These are phyloP conservation scores for Thalassiosira sp. DNA, from an alignment of 352 stramenopile genomes.

Conservation along the genomic window DNA sequence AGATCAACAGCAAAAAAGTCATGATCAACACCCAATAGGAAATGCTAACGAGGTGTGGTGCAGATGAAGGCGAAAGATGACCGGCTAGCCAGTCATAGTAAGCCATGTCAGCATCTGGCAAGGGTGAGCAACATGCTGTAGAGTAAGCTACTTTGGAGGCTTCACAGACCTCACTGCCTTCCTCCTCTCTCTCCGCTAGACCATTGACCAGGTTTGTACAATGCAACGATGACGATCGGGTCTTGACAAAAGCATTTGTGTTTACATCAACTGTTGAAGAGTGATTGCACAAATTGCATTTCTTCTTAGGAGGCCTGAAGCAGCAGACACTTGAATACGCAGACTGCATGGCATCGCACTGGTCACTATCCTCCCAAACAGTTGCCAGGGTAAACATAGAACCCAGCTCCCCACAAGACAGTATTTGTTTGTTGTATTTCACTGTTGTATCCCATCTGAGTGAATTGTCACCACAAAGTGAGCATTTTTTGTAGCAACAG, in stretches of 20 bases:
- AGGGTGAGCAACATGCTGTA: slow-evolving; percentile 41
- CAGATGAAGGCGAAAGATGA: slow-evolving; percentile 11
- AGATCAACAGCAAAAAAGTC: neutral
- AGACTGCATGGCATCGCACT: slow-evolving; percentile 45
- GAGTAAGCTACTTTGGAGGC: slow-evolving; percentile 50
- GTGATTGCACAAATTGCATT: slow-evolving; percentile 42
- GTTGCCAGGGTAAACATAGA: slow-evolving; percentile 48
- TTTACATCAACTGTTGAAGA: slow-evolving; percentile 42
- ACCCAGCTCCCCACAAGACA: slow-evolving; percentile 51
- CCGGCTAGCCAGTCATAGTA: slow-evolving; percentile 37
- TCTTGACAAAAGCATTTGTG: slow-evolving; percentile 56
- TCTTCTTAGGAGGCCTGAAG: slow-evolving; percentile 39
- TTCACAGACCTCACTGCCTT: slow-evolving; percentile 46
- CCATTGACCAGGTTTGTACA: slow-evolving; percentile 38
- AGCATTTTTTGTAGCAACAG: slow-evolving; percentile 57
- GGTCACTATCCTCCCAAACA: slow-evolving; percentile 24
- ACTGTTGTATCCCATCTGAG: slow-evolving; percentile 45
- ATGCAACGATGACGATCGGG: slow-evolving; percentile 32
- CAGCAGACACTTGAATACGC: slow-evolving; percentile 43
- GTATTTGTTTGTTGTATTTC: slow-evolving; percentile 53
- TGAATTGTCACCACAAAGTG: slow-evolving; percentile 46
- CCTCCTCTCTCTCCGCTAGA: slow-evolving; percentile 52
- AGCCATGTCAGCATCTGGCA: slow-evolving; percentile 4
- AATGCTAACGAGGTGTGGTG: neutral
- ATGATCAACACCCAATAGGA: slow-evolving; percentile 15